Base-by-base conservation (phyloP, 2,329 filamentous ascomycete genomes). In the Nannizzia gypsea region DNA sequence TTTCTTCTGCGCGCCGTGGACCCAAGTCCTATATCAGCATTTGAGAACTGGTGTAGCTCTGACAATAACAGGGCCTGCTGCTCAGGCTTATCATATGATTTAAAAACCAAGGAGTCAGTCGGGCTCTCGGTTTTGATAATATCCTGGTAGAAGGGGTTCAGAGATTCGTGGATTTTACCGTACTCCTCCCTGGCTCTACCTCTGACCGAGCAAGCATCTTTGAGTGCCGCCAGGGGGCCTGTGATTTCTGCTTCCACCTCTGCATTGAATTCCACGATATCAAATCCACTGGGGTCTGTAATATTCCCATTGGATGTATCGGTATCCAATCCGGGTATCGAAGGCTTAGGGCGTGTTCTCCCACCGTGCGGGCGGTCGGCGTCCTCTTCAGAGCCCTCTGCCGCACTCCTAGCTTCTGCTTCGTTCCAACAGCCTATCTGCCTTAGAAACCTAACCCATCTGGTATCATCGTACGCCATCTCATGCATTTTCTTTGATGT, bases 381-480 rank as follows among this genome's bases (percentile, higher is more conserved):
- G 24, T 92, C 86, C 28, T 54, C 34, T 15, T 54, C 50, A 11
- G 50, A 54, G n/a, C 50, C 50, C 63, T 96, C 92, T 58, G 90
- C 89, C 58, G 88, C 78, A 66, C 83, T 84, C 62, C 91, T 82
- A 3, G 93, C 93, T 70, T 96, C 92, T 2, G 78, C 73, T 70
- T 99, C 93, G 69, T 95, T 87, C 93, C 93, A 99, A 65, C 88
- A 87, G 1, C 87, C 89, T 85, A 99, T 96, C 61, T 81, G 85
- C 70, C 88, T 88, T 59, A 99, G 75, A 64, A 89, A 83, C 64
- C 89, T 84, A 42, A 97, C 88, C 93, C 93, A 99, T 76, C 92
- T 83, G 56, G 90, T 89, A 73, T 99, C 93, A 72, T 99, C 93
- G 74, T 97, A 99, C 2, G 96, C 91, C 91, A 99, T 99, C 75